Base-by-base conservation (phyloP, 2,329 filamentous ascomycete genomes). In the Chaetomium sp. region DNA sequence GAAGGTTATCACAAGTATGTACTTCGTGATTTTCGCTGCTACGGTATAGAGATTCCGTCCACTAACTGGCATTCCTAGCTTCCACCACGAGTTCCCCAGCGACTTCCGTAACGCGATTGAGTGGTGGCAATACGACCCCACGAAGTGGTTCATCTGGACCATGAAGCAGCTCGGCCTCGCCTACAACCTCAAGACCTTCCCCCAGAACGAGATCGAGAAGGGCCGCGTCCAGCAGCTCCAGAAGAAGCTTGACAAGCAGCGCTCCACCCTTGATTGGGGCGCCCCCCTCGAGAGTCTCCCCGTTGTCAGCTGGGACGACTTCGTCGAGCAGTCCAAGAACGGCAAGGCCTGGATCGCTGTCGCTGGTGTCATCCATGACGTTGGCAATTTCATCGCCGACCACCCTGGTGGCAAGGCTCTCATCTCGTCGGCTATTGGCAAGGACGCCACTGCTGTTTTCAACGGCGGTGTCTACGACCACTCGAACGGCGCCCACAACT, bases 41-140 rank as follows among this genome's bases (percentile, higher is more conserved):
- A 9, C 4, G 14, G 4, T 6, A 7, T 1, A 35, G 6, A 36
- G 6, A 1, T 8, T 36, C 11, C 33, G 19, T 27, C 3, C 2
- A 34, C 49, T 55, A 6, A 57, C 55, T 10, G 2, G 19, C 11
- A 19, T 3, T 6, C 19, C 19, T 34, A 59, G 57, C 80, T 95
- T 95, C 81, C 89, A 95, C 76, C 89, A 95, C 79, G 89, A 95
- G 72, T 95, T 95, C 75, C 90, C 90, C 53, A 92, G 88, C 9
- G 89, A 95, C 72, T 95, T 94, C 82, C 88, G 89, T 70, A 95
- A 95, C 70, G 89, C 89, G 59, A 92, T 94, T 64, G 79, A 90
- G 73, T 95, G 89, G 89, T 87, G 85, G 76, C 89, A 95, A 75
- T 95, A 95, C 68, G 89, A 95, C 71, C 89, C 89, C 47, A 95